phyloP scores from a whole-genome alignment of 331 rosid genomes.

The Phaseolus coccineus region DNA sequence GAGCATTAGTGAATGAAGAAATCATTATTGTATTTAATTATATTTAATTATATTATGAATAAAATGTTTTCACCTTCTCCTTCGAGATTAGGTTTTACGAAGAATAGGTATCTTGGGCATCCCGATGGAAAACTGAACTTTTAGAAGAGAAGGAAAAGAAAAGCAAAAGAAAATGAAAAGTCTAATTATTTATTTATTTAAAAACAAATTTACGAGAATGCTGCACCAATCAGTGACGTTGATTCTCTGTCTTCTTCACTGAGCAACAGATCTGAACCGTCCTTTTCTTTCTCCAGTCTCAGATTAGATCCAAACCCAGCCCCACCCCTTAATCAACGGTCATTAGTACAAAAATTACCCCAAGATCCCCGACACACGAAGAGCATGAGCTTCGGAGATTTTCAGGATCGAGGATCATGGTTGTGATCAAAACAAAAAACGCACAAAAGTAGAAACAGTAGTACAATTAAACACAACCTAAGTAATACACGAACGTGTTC shows the following conservation, averaged over 20 bases:
- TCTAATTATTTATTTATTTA: neutral
- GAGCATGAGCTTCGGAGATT: neutral
- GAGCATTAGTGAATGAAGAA: too few relatives aligned
- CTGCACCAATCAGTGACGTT: slow-evolving; percentile 38
- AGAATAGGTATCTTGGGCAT: neutral
- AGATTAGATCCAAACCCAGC: slow-evolving; percentile 13
- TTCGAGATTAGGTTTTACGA: too few relatives aligned
- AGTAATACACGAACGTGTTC: slow-evolving; percentile 1
- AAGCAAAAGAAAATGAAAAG: neutral
- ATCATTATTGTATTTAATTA: too few relatives aligned
- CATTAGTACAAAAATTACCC: neutral
- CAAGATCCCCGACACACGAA: slow-evolving; percentile 16
- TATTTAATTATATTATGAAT: too few relatives aligned
- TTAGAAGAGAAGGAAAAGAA: neutral
- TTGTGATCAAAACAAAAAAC: neutral
- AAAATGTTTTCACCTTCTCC: too few relatives aligned
- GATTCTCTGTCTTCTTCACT: slow-evolving; percentile 4
- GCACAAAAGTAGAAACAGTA: neutral
- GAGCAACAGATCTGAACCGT: slow-evolving; percentile 43
- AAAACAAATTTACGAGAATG: slow-evolving; percentile 5
- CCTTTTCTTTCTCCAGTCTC: slow-evolving; percentile 27
- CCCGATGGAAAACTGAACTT: slow-evolving; percentile 20
- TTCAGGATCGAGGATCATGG: neutral
- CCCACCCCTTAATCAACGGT: neutral
- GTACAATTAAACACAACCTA: neutral